Evolutionary conservation across 2,329 filamentous ascomycete genomes (phyloP).

Genomic region (Colletotrichum acutatum): DNA sequence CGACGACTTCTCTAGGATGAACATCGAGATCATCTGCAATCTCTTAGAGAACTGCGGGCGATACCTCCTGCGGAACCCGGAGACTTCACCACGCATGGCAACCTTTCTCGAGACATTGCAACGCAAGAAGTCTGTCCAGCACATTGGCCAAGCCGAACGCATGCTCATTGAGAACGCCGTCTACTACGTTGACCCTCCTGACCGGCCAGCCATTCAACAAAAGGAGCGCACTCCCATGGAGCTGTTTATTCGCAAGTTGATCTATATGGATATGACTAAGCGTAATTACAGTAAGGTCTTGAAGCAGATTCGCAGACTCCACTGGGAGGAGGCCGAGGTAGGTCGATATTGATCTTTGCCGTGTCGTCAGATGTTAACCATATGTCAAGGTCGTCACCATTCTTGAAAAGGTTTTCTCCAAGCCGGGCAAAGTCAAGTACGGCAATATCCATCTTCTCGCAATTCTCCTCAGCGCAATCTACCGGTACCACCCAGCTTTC

Average conservation of each 20-base stretch:
- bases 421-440: slow-evolving; percentile 97
- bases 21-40: slow-evolving; percentile 98
- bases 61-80: slow-evolving; percentile 90
- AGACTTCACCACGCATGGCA: slow-evolving; percentile 91
- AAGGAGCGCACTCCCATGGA: slow-evolving; percentile 96
- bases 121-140: slow-evolving; percentile 94
- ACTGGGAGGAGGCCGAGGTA: slow-evolving; percentile 95
- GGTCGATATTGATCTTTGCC: slow-evolving; percentile 24
- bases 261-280: slow-evolving; percentile 95
- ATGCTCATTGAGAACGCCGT: slow-evolving; percentile 99
- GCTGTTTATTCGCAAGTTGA: slow-evolving; percentile 89
- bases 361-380: background rate
- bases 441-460: slow-evolving; percentile 95
- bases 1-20: slow-evolving; percentile 98
- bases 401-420: slow-evolving; percentile 91
- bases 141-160: slow-evolving; percentile 93
- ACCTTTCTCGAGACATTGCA: slow-evolving; percentile 95
- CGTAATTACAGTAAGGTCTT: slow-evolving; percentile 93
- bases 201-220: slow-evolving; percentile 92
- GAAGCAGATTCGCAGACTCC: slow-evolving; percentile 92
- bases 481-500: slow-evolving; percentile 92
- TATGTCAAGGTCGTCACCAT: slow-evolving; percentile 71
- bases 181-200: slow-evolving; percentile 96
- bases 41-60: slow-evolving; percentile 95
- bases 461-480: slow-evolving; percentile 87